Percentiles rank a stretch among this genome's conserved stretches.
These are phyloP conservation scores for Syzygium syzygioides DNA, from an alignment of 441 rosid species.

Conservation along the genomic window DNA sequence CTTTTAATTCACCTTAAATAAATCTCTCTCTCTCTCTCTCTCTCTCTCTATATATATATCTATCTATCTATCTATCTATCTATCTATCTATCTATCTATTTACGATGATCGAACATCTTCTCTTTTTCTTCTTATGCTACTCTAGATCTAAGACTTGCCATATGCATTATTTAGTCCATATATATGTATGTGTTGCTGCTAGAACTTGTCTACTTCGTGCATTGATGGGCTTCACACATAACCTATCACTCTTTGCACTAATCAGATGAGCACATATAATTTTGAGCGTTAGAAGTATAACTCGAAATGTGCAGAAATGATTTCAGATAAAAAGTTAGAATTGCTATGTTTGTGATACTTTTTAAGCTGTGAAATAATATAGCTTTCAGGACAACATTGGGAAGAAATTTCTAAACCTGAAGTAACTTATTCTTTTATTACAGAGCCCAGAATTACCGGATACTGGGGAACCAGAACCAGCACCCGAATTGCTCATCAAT, in stretches of 20 bases:
- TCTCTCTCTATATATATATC: neutral
- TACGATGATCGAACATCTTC: neutral
- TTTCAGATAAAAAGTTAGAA: neutral
- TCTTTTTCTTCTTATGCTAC: neutral
- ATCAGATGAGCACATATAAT: neutral
- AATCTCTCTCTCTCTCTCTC: neutral
- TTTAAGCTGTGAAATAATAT: neutral
- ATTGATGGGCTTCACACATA: neutral
- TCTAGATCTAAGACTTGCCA: neutral
- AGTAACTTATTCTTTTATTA: neutral
- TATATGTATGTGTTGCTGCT: neutral
- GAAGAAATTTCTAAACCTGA: neutral
- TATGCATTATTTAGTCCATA: neutral
- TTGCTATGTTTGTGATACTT: neutral
- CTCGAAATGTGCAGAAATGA: neutral
- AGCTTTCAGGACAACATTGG: neutral
- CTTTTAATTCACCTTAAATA: neutral
- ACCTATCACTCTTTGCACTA: neutral
- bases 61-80: too few relatives aligned
- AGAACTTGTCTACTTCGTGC: neutral
- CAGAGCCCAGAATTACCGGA: neutral
- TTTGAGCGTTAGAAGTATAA: neutral
- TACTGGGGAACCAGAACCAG: neutral
- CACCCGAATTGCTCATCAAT: neutral
- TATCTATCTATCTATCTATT: neutral